These are phyloP conservation scores for Aureobasidium sp. DNA, from an alignment of 2,329 filamentous ascomycete genomes.

Conservation along the genomic window DNA sequence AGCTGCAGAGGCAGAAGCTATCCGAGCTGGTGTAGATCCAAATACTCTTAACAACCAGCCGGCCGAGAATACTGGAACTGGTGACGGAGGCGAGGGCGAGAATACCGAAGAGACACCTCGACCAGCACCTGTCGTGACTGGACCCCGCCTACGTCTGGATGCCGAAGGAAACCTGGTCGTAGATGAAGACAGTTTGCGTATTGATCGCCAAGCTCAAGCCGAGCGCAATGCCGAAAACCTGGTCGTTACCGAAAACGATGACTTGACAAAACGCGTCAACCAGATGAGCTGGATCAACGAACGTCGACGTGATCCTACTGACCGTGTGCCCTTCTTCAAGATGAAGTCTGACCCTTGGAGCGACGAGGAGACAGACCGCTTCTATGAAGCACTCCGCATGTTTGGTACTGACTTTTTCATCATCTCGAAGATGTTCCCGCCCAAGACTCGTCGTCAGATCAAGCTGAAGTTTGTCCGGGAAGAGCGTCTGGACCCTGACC, in stretches of 20 bases:
- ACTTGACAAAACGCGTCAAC: slow-evolving; percentile 66
- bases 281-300: slow-evolving; percentile 62
- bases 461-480: slow-evolving; percentile 80
- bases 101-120: slow-evolving; percentile 11
- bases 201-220: slow-evolving; percentile 60
- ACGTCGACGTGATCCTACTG: slow-evolving; percentile 42
- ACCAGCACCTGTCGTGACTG: slow-evolving; percentile 21
- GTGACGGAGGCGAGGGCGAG: slow-evolving; percentile 20
- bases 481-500: slow-evolving; percentile 58
- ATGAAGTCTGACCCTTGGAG: slow-evolving; percentile 61
- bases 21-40: slow-evolving; percentile 16
- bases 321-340: slow-evolving; percentile 36
- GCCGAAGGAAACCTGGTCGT: slow-evolving; percentile 67
- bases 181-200: slow-evolving; percentile 58
- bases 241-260: slow-evolving; percentile 60
- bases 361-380: slow-evolving; percentile 62
- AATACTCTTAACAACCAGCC: slow-evolving; percentile 21
- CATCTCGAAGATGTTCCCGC: slow-evolving; percentile 68
- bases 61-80: slow-evolving; percentile 27
- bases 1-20: slow-evolving; percentile 31
- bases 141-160: slow-evolving; percentile 51
- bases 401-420: slow-evolving; percentile 81
- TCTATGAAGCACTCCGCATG: slow-evolving; percentile 67
- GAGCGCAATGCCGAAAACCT: slow-evolving; percentile 43
- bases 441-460: slow-evolving; percentile 63